phyloP scores from a whole-genome alignment of 2,329 filamentous ascomycete species.

The Hypoxylon sp. region DNA sequence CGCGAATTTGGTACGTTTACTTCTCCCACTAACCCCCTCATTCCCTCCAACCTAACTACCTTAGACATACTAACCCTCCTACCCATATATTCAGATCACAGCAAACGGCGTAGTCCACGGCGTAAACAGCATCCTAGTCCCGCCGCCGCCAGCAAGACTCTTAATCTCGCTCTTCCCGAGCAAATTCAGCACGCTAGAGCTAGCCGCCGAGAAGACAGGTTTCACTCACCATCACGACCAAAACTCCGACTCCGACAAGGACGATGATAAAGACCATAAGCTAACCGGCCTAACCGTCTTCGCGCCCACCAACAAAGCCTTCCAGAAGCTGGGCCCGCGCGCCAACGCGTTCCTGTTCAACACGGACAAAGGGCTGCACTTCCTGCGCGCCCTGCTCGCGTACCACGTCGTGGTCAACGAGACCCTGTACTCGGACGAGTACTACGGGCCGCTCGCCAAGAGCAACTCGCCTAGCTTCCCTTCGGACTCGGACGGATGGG shows the following conservation, averaged over 20 bases:
- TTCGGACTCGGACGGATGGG: constrained; percentile 39
- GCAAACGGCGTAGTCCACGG: constrained; percentile 85
- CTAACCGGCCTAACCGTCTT: constrained; percentile 78
- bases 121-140: constrained; percentile 77
- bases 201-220: constrained; percentile 78
- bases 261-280: too few species aligned
- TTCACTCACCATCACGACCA: constrained; percentile 54
- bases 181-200: constrained; percentile 80
- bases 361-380: constrained; percentile 75
- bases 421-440: constrained; percentile 77
- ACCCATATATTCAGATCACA: constrained; percentile 64
- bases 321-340: constrained; percentile 73
- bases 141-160: constrained; percentile 69
- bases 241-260: constrained; percentile 52
- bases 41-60: neutral
- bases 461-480: constrained; percentile 37
- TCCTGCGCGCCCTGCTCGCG: constrained; percentile 72
- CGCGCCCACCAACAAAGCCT: constrained; percentile 83
- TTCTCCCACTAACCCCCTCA: neutral
- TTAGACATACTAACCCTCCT: constrained; percentile 4
- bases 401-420: constrained; percentile 48
- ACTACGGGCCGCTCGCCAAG: too few species aligned
- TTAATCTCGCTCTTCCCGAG: constrained; percentile 71
- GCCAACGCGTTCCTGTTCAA: constrained; percentile 88
- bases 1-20: constrained; percentile 69